Percentiles rank a stretch among this genome's conserved stretches.
These are phyloP conservation scores for Thermomyces lanuginosus DNA, from an alignment of 2,329 filamentous ascomycete genomes.

Conservation along the genomic window DNA sequence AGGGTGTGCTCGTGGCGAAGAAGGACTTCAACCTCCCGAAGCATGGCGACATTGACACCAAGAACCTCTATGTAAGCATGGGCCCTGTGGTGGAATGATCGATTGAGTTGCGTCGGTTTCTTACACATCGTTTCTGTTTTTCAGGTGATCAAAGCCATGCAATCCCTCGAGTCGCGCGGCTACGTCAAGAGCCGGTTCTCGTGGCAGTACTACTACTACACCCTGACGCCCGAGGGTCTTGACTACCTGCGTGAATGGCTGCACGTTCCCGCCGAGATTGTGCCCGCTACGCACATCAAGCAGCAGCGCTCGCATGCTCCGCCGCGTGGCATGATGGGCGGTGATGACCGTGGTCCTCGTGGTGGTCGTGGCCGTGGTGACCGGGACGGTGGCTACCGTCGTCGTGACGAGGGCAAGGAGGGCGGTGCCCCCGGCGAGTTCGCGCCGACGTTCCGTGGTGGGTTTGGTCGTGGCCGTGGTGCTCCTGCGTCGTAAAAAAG, in stretches of 20 bases:
- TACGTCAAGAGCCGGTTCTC: slow-evolving; percentile 99
- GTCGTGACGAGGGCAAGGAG: slow-evolving; percentile 82
- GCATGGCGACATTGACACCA: slow-evolving; percentile 96
- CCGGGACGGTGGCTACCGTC: slow-evolving; percentile 68
- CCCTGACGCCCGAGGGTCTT: slow-evolving; percentile 96
- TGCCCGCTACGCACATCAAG: slow-evolving; percentile 99
- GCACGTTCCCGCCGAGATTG: slow-evolving; percentile 97
- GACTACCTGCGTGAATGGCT: slow-evolving; percentile 99
- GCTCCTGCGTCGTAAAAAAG: slow-evolving; percentile 44
- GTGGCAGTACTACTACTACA: slow-evolving; percentile 99
- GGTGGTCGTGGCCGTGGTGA: slow-evolving; percentile 61
- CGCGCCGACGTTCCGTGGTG: slow-evolving; percentile 82
- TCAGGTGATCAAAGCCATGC: slow-evolving; percentile 87
- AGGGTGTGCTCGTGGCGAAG: slow-evolving; percentile 84
- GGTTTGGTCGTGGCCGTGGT: slow-evolving; percentile 76
- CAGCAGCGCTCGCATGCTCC: slow-evolving; percentile 97
- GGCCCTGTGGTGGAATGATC: neutral
- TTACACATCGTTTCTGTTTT: slow-evolving; percentile 6
- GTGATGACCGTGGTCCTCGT: slow-evolving; percentile 61
- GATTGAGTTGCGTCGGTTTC: neutral
- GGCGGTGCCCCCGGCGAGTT: slow-evolving; percentile 84
- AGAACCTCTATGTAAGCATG: slow-evolving; percentile 76
- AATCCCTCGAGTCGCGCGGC: slow-evolving; percentile 94
- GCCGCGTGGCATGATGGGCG: slow-evolving; percentile 94
- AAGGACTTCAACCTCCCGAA: slow-evolving; percentile 98